Evolutionary conservation across 805 yeast species (phyloP).

Genomic region (Groenewaldozyma tartarivorans): DNA sequence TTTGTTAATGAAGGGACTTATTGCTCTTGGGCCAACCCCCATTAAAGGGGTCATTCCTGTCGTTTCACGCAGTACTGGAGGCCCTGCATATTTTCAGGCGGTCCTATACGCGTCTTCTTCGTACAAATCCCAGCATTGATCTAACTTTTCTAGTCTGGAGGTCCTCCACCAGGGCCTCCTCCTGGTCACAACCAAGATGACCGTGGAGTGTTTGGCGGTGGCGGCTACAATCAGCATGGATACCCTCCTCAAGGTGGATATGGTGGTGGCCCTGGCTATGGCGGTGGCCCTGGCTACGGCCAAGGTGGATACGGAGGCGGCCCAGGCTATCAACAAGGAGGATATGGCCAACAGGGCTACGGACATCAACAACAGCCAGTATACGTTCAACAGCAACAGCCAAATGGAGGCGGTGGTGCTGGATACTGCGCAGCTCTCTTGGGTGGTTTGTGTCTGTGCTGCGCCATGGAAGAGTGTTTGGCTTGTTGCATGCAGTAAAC

Average conservation of each 20-base stretch:
- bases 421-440: slow-evolving; percentile 22
- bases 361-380: slow-evolving; percentile 27
- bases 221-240: slow-evolving; percentile 12
- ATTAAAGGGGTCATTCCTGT: no score
- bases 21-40: no score
- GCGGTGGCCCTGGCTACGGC: slow-evolving; percentile 11
- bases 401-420: slow-evolving; percentile 13
- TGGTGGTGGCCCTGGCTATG: slow-evolving; percentile 5
- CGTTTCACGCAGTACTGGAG: no score
- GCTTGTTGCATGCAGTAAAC: slow-evolving; percentile 11
- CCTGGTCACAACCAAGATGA: slow-evolving; percentile 8
- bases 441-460: slow-evolving; percentile 17
- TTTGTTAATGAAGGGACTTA: no score
- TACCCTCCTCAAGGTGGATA: slow-evolving; percentile 6
- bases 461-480: slow-evolving; percentile 18
- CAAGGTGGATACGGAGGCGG: slow-evolving; percentile 15
- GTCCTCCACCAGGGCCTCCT: slow-evolving; percentile 7
- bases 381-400: slow-evolving; percentile 26
- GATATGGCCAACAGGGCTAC: slow-evolving; percentile 18
- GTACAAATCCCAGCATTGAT: no score
- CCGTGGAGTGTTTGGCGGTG: slow-evolving; percentile 8
- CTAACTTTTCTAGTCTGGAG: not conserved
- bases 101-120: no score
- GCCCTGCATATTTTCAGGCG: no score
- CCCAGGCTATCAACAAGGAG: slow-evolving; percentile 20